Evolutionary conservation across 2,329 filamentous ascomycete species (phyloP).

Genomic region (Ceratocystis albifundus): DNA sequence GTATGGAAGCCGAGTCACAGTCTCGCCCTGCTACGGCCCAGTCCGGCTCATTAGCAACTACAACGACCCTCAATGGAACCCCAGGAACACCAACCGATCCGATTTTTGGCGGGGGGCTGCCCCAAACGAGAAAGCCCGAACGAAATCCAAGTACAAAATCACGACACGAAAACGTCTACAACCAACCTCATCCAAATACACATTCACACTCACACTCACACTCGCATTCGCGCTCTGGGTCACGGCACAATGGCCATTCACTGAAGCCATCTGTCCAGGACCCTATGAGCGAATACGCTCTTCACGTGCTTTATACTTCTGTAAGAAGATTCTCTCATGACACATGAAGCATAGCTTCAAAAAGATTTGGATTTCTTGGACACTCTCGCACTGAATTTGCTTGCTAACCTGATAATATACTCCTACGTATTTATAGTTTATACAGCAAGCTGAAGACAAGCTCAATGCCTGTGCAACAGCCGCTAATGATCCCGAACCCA

Average conservation of each 20-base stretch:
- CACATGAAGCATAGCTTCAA: not conserved
- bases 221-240: conserved; percentile 49
- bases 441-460: conserved; percentile 92
- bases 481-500: conserved; percentile 66
- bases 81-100: conserved; percentile 39
- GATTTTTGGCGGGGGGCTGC: conserved; percentile 30
- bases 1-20: conserved; percentile 40
- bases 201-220: conserved; percentile 26
- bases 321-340: conserved; percentile 36
- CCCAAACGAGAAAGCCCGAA: conserved; percentile 43
- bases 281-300: conserved; percentile 93
- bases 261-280: conserved; percentile 57
- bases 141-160: conserved; percentile 51
- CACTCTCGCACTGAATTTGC: too few species aligned
- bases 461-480: conserved; percentile 77
- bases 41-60: conserved; percentile 35
- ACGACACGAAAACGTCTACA: conserved; percentile 59
- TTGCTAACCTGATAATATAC: conserved; percentile 23
- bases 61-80: conserved; percentile 23
- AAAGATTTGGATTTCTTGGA: not conserved
- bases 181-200: conserved; percentile 32
- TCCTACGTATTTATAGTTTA: conserved; percentile 48
- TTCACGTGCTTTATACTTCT: conserved; percentile 92
- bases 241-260: conserved; percentile 46
- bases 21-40: conserved; percentile 31